Evolutionary conservation across 768 basidiomycete species (phyloP), one percentile per base, ranked within the genome.

Genomic region (Antrodiella citrinella): DNA sequence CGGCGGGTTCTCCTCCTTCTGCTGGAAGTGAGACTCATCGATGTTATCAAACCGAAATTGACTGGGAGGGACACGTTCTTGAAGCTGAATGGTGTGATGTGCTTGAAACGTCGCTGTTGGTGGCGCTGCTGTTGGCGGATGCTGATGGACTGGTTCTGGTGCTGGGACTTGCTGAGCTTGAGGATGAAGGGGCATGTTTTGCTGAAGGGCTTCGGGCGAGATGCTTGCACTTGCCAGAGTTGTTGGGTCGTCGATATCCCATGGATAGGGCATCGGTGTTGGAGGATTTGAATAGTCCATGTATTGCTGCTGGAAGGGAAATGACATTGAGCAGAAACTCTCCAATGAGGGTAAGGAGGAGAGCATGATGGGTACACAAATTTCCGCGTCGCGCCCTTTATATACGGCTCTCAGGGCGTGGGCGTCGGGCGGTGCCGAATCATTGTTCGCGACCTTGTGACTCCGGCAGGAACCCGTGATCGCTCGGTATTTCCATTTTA

Each of bases 221-320:
- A 43, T 43, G 19, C 41, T 43, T 7, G 41, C 21, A 43, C 41
- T 43, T n/a, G 41, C n/a, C 18, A 9, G 41, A 22, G 7, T 19
- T 5, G 41, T n/a, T 43, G 41, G 15, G 19, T n/a, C 21, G 5
- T n/a, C 41, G 19, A 22, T 5, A 18, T 54, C 58, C 58, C 58
- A 59, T 22, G 51, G 35, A 47, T 51, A 57, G 21, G 53, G 49
- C 48, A 50, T 50, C 35, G 58, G 58, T 5, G 55, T 56, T 21
- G 53, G 40, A 11, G 58, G 53, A 42, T 54, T 55, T 15, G 58
- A 57, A 45, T 57, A 54, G 58, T 59, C 55, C 52, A 54, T 50
- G 47, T 52, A 59, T 23, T 54, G 57, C 30, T 52, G n/a, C n/a
- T n/a, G 56, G 48, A 48, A 59, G 24, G 51, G 48, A 52, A 54